These are phyloP conservation scores for Flaveria bidentis DNA, from an alignment of 129 eudicot species.

Conservation along the genomic window DNA sequence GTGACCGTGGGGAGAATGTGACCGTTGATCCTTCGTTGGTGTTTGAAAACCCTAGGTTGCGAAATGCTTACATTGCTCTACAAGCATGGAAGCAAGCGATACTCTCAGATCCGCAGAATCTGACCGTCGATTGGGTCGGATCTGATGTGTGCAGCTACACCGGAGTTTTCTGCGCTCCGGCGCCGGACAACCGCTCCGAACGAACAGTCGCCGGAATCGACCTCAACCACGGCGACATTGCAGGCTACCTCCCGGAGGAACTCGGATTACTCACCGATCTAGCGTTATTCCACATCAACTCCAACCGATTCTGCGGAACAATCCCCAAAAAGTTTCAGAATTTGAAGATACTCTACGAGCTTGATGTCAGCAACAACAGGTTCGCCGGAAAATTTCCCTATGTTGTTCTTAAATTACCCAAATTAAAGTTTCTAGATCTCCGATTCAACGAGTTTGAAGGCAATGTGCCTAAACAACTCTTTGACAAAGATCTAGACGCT, in stretches of 20 bases:
- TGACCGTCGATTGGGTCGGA: conserved; percentile 79
- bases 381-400: conserved; percentile 86
- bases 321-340: conserved; percentile 62
- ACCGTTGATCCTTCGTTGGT: conserved; percentile 57
- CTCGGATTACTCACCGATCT: conserved; percentile 73
- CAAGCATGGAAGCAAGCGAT: conserved; percentile 94
- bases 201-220: conserved; percentile 79
- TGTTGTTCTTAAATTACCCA: conserved; percentile 64
- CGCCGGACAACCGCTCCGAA: conserved; percentile 43
- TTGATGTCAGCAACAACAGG: conserved; percentile 89
- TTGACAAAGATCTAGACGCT: conserved; percentile 76
- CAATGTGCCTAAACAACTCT: conserved; percentile 62
- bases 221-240: conserved; percentile 92
- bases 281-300: conserved; percentile 72
- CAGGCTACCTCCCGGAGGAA: conserved; percentile 84
- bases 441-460: conserved; percentile 93
- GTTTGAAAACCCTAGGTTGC: conserved; percentile 59
- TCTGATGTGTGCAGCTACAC: conserved; percentile 67
- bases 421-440: conserved; percentile 62
- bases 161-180: conserved; percentile 79
- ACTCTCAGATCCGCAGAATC: conserved; percentile 77
- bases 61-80: conserved; percentile 80
- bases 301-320: conserved; percentile 80
- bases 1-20: conserved; percentile 84
- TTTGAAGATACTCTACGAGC: conserved; percentile 61